Base-by-base conservation (phyloP, 352 stramenopile genomes). In the Globisporangium rhizosaccharum region DNA sequence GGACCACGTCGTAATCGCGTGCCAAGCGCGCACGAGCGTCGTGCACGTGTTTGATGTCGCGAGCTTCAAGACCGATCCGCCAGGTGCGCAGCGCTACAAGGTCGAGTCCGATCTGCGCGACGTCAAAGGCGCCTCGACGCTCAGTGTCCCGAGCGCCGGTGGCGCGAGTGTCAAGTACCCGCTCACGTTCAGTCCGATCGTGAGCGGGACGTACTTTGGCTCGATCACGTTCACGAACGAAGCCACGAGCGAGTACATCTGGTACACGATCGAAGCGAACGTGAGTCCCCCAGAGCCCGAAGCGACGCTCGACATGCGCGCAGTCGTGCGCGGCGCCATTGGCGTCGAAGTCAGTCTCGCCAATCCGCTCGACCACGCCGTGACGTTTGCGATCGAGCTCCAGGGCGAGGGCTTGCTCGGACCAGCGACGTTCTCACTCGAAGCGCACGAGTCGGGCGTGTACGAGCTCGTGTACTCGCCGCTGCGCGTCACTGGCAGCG, bases 381-480 rank as follows among this genome's bases (percentile, higher is more conserved):
- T 97, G 0, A 76, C 67, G 2, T 98, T 98, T 57, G 54, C 78
- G 1, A 92, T 98, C 12, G 73, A 85, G 36, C 63, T 97, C 0
- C 68, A 88, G 57, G 92, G 94, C 12, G 71, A 87, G 42, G 92
- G 94, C 0, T 61, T 98, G 4, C 68, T 97, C 26, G 94, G 94
- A 0, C 77, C 91, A 1, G 56, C 64, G 3, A 72, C 62, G 0
- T 96, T 98, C 46, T 61, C 73, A 1, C 67, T 98, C 2, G 72
- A 76, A 15, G 72, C 91, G 0, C 67, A 73, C 17, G 75, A 90
- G 26, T 77, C 76, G 0, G 84, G 75, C 0, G 83, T 92, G 0
- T 98, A 98, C 61, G 90, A 97, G 57, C 69, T 98, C 3, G 79
- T 97, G 18, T 98, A 97, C 65, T 96, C 83, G 0, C 94, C 94